These are phyloP conservation scores for Blumeriella jaapii DNA, from an alignment of 2,329 filamentous ascomycete genomes.

Conservation along the genomic window DNA sequence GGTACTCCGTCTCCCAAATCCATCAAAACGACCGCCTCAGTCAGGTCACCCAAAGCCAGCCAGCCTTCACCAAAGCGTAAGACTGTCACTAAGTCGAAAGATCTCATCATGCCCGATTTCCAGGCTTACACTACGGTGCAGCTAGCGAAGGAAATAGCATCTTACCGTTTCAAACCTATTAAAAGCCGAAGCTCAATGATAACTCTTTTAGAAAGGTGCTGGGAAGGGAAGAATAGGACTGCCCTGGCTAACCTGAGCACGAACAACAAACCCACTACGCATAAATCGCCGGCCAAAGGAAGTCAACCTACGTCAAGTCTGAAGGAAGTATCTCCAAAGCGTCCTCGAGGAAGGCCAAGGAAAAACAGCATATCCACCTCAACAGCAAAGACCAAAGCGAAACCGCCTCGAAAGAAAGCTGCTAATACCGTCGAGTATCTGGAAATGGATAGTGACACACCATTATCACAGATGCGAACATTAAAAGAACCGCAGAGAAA, in stretches of 20 bases:
- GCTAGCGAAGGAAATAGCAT: conserved; percentile 47
- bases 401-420: conserved; percentile 8
- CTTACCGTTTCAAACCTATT: conserved; percentile 62
- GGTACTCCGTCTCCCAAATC: background rate
- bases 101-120: conserved; percentile 38
- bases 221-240: conserved; percentile 43
- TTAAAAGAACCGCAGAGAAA: conserved; percentile 22
- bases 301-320: conserved; percentile 5
- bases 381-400: conserved; percentile 11
- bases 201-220: conserved; percentile 56
- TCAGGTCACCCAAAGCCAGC: background rate
- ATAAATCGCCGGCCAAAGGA: conserved; percentile 3
- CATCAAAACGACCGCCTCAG: too few species aligned
- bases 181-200: conserved; percentile 61
- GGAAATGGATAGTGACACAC: conserved; percentile 16
- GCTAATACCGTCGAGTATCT: conserved; percentile 13
- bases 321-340: conserved; percentile 24
- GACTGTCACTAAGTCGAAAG: conserved; percentile 1
- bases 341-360: conserved; percentile 32
- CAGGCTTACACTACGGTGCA: conserved; percentile 50
- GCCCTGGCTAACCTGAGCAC: conserved; percentile 19
- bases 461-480: conserved; percentile 19
- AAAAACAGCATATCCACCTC: conserved; percentile 26
- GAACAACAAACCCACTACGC: conserved; percentile 14
- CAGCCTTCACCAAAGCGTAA: conserved; percentile 7